Conservation (phyloP, 139 green algal genomes). For the Chlorella sorokiniana region DNA sequence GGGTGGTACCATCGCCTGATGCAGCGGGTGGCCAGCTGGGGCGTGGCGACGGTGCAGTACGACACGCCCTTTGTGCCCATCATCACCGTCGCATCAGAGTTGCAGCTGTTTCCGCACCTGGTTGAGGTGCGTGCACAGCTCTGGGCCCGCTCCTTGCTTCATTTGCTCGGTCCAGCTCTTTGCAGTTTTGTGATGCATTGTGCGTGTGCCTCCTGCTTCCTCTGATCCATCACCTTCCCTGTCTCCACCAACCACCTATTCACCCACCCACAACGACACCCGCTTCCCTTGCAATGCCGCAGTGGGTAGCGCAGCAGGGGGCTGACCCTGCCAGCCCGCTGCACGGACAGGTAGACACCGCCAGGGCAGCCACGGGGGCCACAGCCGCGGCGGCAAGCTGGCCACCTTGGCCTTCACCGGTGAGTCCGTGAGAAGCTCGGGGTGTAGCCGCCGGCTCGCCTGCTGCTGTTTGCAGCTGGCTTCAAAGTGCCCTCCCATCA, state of each 20-base stretch:
- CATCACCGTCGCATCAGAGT: not conserved
- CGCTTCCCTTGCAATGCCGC: not conserved
- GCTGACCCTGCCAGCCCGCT: conserved; percentile 10
- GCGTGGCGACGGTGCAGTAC: conserved; percentile 61
- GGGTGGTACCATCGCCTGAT: conserved; percentile 53
- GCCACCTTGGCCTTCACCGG: conserved; percentile 54
- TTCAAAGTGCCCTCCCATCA: too few species aligned
- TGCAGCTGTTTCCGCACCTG: conserved; percentile 6
- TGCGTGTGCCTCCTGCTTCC: too few species aligned
- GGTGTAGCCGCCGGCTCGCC: too few species aligned
- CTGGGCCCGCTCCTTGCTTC: not conserved
- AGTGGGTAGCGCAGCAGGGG: conserved; percentile 33
- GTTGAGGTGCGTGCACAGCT: not conserved
- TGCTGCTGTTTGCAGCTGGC: too few species aligned
- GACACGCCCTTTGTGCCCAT: conserved; percentile 9
- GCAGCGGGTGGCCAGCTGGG: conserved; percentile 49
- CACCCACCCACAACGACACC: too few species aligned
- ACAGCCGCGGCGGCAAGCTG: conserved; percentile 73
- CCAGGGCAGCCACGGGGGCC: conserved; percentile 42
- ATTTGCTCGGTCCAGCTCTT: not conserved
- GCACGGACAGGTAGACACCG: conserved; percentile 24
- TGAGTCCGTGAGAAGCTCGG: conserved; percentile 3
- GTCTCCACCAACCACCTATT: too few species aligned
- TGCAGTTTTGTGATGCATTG: not conserved
- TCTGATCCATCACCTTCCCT: too few species aligned